A percentile compares a stretch with the other conserved stretches of the same genome.
These are phyloP conservation scores for Cryptosporidium viatorum DNA, from an alignment of 169 alveolate genomes.

Conservation along the genomic window DNA sequence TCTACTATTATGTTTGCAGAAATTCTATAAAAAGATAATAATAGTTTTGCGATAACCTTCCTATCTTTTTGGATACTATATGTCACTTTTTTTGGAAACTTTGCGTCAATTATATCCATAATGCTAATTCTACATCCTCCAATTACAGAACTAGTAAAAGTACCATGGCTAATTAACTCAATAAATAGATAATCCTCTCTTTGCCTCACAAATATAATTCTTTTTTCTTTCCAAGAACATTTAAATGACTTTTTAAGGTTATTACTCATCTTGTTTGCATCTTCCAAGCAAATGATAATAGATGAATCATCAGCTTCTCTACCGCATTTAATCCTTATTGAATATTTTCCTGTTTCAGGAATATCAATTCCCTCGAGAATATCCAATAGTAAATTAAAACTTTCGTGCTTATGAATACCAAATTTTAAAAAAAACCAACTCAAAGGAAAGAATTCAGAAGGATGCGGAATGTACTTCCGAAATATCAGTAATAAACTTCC, in stretches of 20 bases:
- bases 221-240: constrained; percentile 32
- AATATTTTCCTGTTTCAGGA: constrained; percentile 52
- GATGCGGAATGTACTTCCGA: constrained; percentile 61
- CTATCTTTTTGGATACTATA: constrained; percentile 42
- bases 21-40: constrained; percentile 54
- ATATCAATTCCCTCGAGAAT: constrained; percentile 28
- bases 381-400: constrained; percentile 45
- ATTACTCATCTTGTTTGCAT: neutral
- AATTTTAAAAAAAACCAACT: constrained; percentile 53
- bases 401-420: constrained; percentile 66
- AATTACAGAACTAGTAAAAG: constrained; percentile 36
- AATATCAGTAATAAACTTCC: constrained; percentile 40
- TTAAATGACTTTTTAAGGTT: neutral
- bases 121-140: constrained; percentile 61
- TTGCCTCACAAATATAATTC: constrained; percentile 57
- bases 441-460: constrained; percentile 61
- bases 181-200: constrained; percentile 59
- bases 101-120: constrained; percentile 64
- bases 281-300: neutral
- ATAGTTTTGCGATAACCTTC: constrained; percentile 32
- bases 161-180: constrained; percentile 54
- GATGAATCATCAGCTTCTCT: constrained; percentile 41
- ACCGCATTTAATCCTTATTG: constrained; percentile 47
- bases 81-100: constrained; percentile 70
- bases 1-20: constrained; percentile 55